phyloP scores from a whole-genome alignment of 1,284 basidiomycete genomes.

The Sutorius eximius region DNA sequence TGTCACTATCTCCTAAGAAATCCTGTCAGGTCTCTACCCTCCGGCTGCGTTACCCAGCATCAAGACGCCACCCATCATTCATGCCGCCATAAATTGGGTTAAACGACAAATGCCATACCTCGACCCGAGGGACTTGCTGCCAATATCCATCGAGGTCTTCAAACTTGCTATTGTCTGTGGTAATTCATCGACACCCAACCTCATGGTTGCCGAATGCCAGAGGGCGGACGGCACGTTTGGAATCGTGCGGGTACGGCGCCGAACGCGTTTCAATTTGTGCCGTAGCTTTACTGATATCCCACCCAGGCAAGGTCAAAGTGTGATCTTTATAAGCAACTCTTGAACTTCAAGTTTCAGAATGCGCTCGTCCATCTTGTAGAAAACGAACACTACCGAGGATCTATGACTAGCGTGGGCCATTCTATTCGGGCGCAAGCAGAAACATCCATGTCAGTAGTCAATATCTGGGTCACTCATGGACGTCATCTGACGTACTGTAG shows the following conservation, averaged over 20 bases:
- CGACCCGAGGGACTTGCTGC: constrained; percentile 77
- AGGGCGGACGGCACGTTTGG: constrained; percentile 76
- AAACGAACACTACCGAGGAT: constrained; percentile 72
- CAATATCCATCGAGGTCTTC: constrained; percentile 70
- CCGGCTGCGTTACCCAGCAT: constrained; percentile 36
- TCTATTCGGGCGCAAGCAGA: constrained; percentile 59
- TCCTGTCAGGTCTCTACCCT: constrained; percentile 31
- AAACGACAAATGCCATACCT: constrained; percentile 64
- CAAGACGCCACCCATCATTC: constrained; percentile 48
- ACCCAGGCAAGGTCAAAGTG: constrained; percentile 70
- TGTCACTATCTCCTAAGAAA: constrained; percentile 20
- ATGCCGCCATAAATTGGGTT: constrained; percentile 49
- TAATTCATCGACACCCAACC: constrained; percentile 78
- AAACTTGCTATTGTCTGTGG: constrained; percentile 82
- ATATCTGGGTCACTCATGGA: background rate
- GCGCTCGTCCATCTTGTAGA: constrained; percentile 68
- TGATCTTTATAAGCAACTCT: constrained; percentile 79
- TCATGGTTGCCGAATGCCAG: constrained; percentile 79
- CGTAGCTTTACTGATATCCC: constrained; percentile 6
- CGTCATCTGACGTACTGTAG: constrained; percentile 19
- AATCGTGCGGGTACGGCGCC: constrained; percentile 60
- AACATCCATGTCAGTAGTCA: constrained; percentile 45
- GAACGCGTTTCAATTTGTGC: constrained; percentile 2
- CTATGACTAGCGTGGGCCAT: constrained; percentile 67
- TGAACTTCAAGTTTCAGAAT: constrained; percentile 69